Base-by-base conservation (phyloP, 1,284 basidiomycete species). In the Anthracocystis walkeri region DNA sequence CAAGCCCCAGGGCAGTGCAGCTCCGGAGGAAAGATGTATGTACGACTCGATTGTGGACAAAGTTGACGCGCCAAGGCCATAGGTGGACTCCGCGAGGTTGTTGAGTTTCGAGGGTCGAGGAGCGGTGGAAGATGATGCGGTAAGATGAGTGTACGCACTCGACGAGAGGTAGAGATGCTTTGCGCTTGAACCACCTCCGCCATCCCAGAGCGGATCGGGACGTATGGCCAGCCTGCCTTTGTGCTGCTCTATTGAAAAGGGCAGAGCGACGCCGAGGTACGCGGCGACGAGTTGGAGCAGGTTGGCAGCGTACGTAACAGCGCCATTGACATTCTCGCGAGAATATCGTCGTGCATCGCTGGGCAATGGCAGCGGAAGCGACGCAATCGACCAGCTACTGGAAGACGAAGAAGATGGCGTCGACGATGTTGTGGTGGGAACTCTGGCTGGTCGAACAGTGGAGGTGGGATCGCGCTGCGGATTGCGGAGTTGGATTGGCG, bases 191-290 rank as follows among this genome's bases (percentile, higher is more conserved):
- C 65, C 74, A 20, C 74, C 69, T 3, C 63, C 70, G 25, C 71
- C 67, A 14, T 73, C 61, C 77, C 77, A 81, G 23, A 81, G 78
- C 52, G 65, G 61, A 53, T 80, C 68, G 18, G 75, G 72, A 14
- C 66, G 53, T 29, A 80, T 66, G 18, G 66, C 56, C 11, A 65
- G 51, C 27, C 58, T 51, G 16, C 75, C 79, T 41, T 59, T 66
- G 51, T 75, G 65, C 49, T 67, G 61, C 31, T 60, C 69, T 10
- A 80, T 62, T 2, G 68, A 29, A 50, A 81, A 81, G 11, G 80
- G 80, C 57, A 81, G 46, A 18, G 65, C 29, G 7, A 81, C 55
- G 31, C 80, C 80, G n/a, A 80, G 74, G 27, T 78, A 78, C 10
- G 45, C 57, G 23, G 76, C 69, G 4, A 80, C 52, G 14, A 78